A percentile compares a stretch with the other conserved stretches of the same genome.
These are phyloP conservation scores for Graphilbum ipis-grandicollis DNA, from an alignment of 2,329 filamentous ascomycete genomes.

Conservation along the genomic window DNA sequence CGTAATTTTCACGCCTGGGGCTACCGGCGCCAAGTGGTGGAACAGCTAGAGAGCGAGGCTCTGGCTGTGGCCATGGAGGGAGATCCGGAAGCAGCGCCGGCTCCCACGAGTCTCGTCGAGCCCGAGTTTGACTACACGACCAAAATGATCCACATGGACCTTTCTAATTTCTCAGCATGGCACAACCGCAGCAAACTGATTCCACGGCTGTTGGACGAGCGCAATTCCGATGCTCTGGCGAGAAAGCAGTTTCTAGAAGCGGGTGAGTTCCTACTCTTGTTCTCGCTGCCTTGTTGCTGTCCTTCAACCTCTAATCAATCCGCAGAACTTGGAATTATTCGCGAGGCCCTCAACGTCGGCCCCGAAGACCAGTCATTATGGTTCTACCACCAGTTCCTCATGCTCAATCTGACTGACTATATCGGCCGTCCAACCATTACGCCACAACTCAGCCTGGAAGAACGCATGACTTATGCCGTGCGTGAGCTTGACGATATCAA, in stretches of 20 bases:
- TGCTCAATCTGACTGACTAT: constrained; percentile 46
- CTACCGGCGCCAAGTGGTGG: constrained; percentile 66
- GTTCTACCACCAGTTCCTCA: constrained; percentile 88
- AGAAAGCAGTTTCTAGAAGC: constrained; percentile 55
- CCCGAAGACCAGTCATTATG: constrained; percentile 91
- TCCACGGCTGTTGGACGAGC: constrained; percentile 54
- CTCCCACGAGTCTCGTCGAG: constrained; percentile 46
- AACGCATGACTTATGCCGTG: constrained; percentile 48
- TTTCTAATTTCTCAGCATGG: constrained; percentile 97
- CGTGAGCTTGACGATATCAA: constrained; percentile 59
- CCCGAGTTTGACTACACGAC: constrained; percentile 79
- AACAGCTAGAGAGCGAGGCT: constrained; percentile 46
- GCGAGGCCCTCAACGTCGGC: constrained; percentile 67
- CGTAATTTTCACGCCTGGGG: constrained; percentile 97
- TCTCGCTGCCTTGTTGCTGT: neutral
- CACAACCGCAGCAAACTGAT: constrained; percentile 80
- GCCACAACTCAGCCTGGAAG: constrained; percentile 39
- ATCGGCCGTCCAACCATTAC: constrained; percentile 40
- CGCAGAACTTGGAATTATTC: constrained; percentile 56
- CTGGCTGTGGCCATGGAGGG: constrained; percentile 22
- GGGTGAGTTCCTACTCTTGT: constrained; percentile 24
- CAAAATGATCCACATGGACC: constrained; percentile 65
- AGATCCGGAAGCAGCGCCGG: no score
- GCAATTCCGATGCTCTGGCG: constrained; percentile 41
- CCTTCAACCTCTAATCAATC: neutral